phyloP scores from a whole-genome alignment of 2,329 filamentous ascomycete genomes.

The Nigrospora oryzae region DNA sequence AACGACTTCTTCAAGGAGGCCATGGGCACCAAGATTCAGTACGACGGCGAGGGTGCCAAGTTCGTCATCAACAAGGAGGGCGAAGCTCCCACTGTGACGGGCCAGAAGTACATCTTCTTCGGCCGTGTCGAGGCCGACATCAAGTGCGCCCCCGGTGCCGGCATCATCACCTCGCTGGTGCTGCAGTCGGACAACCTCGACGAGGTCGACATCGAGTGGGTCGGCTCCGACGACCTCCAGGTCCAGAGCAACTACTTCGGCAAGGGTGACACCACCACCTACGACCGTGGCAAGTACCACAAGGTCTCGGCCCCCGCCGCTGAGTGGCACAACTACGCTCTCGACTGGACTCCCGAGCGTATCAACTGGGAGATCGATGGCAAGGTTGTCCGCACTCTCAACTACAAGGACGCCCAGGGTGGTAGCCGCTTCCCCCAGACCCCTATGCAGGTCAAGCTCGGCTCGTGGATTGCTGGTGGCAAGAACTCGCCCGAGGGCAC shows the following conservation, averaged over 20 bases:
- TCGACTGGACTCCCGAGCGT: conserved; percentile 59
- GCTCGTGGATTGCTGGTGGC: conserved; percentile 56
- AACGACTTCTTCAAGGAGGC: conserved; percentile 40
- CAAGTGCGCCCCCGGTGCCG: conserved; percentile 70
- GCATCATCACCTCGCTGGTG: conserved; percentile 84
- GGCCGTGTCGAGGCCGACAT: conserved; percentile 74
- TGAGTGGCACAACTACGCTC: conserved; percentile 45
- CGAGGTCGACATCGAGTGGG: conserved; percentile 96
- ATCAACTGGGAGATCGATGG: conserved; percentile 61
- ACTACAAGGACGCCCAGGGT: conserved; percentile 46
- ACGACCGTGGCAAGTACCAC: conserved; percentile 42
- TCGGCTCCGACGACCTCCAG: conserved; percentile 64
- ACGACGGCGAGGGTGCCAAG: conserved; percentile 39
- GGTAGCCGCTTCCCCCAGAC: conserved; percentile 62
- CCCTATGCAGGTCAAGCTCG: conserved; percentile 63
- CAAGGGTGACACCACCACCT: conserved; percentile 48
- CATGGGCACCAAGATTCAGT: conserved; percentile 38
- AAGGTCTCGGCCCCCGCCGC: conserved; percentile 33
- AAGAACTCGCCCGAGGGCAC: conserved; percentile 58
- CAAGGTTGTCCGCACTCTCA: conserved; percentile 51
- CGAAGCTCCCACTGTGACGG: conserved; percentile 65
- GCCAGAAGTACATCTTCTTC: conserved; percentile 93
- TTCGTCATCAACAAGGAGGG: conserved; percentile 60
- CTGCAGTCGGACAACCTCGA: conserved; percentile 86
- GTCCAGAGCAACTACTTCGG: conserved; percentile 74